Base-by-base conservation (phyloP, 176 grass and related monocot genomes). In the Carex scoparia region DNA sequence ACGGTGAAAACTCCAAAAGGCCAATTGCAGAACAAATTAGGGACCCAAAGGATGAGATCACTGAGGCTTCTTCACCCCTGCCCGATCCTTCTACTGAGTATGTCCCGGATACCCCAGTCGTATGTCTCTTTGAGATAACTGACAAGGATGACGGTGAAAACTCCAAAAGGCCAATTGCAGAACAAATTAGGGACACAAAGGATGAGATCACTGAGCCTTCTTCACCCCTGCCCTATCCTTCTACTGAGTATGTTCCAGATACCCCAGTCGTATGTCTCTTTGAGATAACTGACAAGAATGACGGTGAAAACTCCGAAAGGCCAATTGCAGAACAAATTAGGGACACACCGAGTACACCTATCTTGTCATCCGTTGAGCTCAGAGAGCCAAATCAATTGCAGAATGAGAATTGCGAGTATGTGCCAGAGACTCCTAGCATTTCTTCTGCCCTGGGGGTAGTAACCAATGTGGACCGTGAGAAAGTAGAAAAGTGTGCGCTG, bases 81-180 rank as follows among this genome's bases (percentile, higher is more conserved):
- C 23, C 81, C 19, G 42, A 85, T 42, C 78, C 70, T 55, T 81
- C 63, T 11, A 35, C 33, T 2, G 81, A 65, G 19, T 85, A 75
- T 75, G 85, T 87, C 54, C 81, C 65, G 16, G 89, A 90, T 62
- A 90, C 80, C 30, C 89, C 81, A 5, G 38, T 79, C 16, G 13
- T 83, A 38, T 84, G 38, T 60, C 69, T 82, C 16, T 48, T 59
- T 60, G 65, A 86, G 46, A 67, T 80, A 28, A 16, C 48, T 60
- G 65, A 40, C 61, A 56, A 85, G 76, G 70, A 5, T 80, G 33
- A 37, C 33, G 71, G 62, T 23, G 80, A 86, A 63, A 86, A 28
- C 40, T 82, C 61, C 51, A 27, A 84, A 68, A 77, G 65, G 53
- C 37, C 63, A 37, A 46, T n/a, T 70, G 57, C 55, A 13, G 72